Base-by-base conservation (phyloP, 2,329 filamentous ascomycete species). In the Claviceps arundinis region DNA sequence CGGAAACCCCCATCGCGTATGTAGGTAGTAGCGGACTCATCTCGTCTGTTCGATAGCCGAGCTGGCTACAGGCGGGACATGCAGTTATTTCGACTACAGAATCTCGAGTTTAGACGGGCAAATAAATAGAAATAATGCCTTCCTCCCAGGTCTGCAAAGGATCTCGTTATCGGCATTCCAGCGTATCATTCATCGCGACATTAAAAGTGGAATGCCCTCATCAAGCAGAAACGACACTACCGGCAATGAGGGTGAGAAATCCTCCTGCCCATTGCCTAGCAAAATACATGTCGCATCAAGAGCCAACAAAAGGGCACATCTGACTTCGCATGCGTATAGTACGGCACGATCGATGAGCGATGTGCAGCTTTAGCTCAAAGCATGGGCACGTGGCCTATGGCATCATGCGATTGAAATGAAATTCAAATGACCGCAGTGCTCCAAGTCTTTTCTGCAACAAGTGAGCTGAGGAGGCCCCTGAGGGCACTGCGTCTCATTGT, bases 191-290 rank as follows among this genome's bases (percentile, higher is more conserved):
- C 91, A 97, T 68, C 86, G 91, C 72, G 91, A 97, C 68, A 97
- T 97, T 13, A 97, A 97, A 80, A 91, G 86, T 72, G 91, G 96
- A 97, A 97, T 65, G 90, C 97, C 58, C 80, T 97, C 51, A 78
- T 97, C 59, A 89, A 95, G 26, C 65, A 45, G 43, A 45, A 30
- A 87, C 22, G 47, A 37, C 37, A 17, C 40, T 30, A 22, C 41
- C 2, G 41, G 41, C 7, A 34, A 47, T 47, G 8, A 37, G 46
- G 22, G 34, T 13, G 43, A 26, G 19, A 19, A 4, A 17, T 4
- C 8, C 40, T 17, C 14, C 40, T 41, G n/a, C 5, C 37, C 14
- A 14, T 5, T 40, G 37, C n/a, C 37, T 7, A 40, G 37, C 37
- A 14, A 40, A 6, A 6, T 16, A 17, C 13, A 11, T 45, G 6